Conservation (phyloP, 2,329 filamentous ascomycete species). For the Arthrobotrys conoides region DNA sequence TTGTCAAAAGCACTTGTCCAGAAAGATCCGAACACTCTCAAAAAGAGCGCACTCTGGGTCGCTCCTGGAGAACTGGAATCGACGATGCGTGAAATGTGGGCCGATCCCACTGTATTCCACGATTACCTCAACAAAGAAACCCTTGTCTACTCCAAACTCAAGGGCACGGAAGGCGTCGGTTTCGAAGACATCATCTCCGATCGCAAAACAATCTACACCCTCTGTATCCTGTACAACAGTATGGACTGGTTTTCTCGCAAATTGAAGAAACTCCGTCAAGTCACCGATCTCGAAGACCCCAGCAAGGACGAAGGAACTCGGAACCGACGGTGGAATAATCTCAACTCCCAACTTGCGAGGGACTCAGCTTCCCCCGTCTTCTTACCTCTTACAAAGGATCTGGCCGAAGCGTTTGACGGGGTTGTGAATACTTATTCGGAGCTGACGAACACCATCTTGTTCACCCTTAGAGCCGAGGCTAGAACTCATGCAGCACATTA, state of each 20-base stretch:
- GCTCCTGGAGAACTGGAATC: conserved; percentile 59
- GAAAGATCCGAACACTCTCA: conserved; percentile 49
- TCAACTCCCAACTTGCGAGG: conserved; percentile 65
- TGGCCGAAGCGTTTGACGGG: conserved; percentile 81
- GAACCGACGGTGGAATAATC: conserved; percentile 66
- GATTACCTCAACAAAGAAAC: conserved; percentile 55
- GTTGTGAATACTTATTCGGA: conserved; percentile 87
- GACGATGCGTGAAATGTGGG: conserved; percentile 63
- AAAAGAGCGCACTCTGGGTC: conserved; percentile 64
- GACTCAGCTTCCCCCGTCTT: conserved; percentile 79
- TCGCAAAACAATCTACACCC: conserved; percentile 83
- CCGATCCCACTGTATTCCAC: conserved; percentile 32
- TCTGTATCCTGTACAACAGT: conserved; percentile 93
- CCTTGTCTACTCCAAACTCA: conserved; percentile 71
- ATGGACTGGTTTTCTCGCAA: conserved; percentile 97
- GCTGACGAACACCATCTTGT: conserved; percentile 81
- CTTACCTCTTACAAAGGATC: conserved; percentile 76
- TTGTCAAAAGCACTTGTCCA: conserved; percentile 47
- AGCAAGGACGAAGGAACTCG: conserved; percentile 56
- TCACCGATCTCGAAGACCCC: conserved; percentile 70
- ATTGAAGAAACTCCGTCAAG: conserved; percentile 83
- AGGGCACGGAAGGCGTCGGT: conserved; percentile 60
- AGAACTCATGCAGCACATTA: conserved; percentile 88
- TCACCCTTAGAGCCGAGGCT: conserved; percentile 90
- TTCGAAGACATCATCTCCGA: conserved; percentile 84